Conservation (phyloP, 345 rosid species). For the Citrus hindsii region DNA sequence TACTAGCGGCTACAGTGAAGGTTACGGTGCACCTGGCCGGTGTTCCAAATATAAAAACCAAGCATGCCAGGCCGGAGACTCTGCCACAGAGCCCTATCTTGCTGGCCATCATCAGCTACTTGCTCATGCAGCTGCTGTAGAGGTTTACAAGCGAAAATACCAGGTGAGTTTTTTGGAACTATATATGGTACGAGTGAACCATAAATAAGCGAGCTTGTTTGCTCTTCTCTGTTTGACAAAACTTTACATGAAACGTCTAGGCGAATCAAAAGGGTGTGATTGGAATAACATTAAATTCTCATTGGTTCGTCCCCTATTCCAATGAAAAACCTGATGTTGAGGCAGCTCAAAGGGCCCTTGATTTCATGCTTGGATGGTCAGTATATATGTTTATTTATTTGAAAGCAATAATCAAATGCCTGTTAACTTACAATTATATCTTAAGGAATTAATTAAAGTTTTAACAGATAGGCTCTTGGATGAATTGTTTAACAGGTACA, state of each 20-base stretch:
- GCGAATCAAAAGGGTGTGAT: slow-evolving; percentile 33
- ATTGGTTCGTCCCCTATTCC: not conserved
- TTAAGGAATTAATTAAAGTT: no score
- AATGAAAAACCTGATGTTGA: not conserved
- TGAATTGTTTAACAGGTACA: not conserved
- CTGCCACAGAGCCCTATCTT: slow-evolving; percentile 19
- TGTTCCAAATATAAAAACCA: slow-evolving; percentile 29
- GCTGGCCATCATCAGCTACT: slow-evolving; percentile 14
- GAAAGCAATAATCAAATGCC: no score
- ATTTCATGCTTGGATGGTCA: not conserved
- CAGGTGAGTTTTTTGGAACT: slow-evolving; percentile 6
- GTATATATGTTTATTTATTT: not conserved
- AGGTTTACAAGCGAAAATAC: slow-evolving; percentile 17
- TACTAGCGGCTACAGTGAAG: slow-evolving; percentile 27
- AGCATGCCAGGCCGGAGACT: slow-evolving; percentile 14
- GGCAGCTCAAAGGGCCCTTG: not conserved
- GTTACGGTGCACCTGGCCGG: slow-evolving; percentile 39
- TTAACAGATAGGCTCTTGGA: no score
- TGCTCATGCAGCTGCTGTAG: slow-evolving; percentile 16
- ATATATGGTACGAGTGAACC: no score
- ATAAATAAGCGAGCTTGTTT: no score
- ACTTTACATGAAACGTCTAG: slow-evolving; percentile 2
- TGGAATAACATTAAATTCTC: slow-evolving; percentile 22
- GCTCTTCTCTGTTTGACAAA: no score
- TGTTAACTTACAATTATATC: no score